These are phyloP conservation scores for Amanita subjunquillea DNA, from an alignment of 768 basidiomycete genomes.

Conservation along the genomic window DNA sequence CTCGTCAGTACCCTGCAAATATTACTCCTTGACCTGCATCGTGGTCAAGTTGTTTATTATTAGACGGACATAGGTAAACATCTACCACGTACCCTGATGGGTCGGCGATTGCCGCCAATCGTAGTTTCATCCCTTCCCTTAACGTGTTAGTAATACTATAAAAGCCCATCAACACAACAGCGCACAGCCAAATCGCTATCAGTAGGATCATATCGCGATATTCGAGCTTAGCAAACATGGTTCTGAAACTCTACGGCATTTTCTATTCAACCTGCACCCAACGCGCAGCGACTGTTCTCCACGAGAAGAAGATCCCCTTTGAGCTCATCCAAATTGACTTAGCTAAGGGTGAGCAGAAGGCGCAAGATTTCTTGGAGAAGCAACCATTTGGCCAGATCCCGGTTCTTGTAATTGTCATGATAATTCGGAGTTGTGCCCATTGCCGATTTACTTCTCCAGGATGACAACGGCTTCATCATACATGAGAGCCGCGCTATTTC, in stretches of 20 bases:
- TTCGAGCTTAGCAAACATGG: conserved; percentile 19
- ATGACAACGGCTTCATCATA: conserved; percentile 55
- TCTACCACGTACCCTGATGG: no score
- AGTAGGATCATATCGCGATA: no score
- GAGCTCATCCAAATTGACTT: conserved; percentile 31
- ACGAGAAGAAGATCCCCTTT: conserved; percentile 40
- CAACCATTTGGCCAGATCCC: conserved; percentile 47
- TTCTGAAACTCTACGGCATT: conserved; percentile 32
- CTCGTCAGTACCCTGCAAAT: no score
- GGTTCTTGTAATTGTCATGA: conserved; percentile 11
- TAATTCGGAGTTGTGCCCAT: neutral
- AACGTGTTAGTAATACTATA: no score
- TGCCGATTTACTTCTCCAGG: conserved; percentile 23
- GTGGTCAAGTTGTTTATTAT: no score
- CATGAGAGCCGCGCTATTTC: conserved; percentile 46
- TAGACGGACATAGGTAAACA: no score
- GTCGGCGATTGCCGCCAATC: no score
- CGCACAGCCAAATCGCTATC: no score
- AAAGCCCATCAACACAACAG: no score
- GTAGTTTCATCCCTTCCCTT: no score
- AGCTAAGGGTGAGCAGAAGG: conserved; percentile 29
- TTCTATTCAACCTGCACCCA: conserved; percentile 34
- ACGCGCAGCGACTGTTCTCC: conserved; percentile 30
- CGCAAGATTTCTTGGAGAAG: conserved; percentile 18
- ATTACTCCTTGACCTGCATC: no score